phyloP scores from a whole-genome alignment of 129 eudicot genomes.

The Apium graveolens region DNA sequence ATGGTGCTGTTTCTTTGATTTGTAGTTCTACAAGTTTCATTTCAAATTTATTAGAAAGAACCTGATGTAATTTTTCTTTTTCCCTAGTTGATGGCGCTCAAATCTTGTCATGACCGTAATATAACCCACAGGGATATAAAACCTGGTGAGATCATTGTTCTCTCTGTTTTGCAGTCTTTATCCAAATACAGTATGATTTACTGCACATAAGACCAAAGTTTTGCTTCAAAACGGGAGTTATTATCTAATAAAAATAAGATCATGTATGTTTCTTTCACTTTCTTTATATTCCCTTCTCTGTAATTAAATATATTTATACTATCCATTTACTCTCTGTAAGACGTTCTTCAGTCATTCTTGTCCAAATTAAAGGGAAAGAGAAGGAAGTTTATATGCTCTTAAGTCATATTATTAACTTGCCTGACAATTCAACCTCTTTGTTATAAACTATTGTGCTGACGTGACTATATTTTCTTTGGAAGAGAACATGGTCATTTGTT shows the following conservation, averaged over 20 bases:
- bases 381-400: background rate
- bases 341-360: background rate
- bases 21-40: background rate
- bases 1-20: background rate
- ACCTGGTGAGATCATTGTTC: slow-evolving; percentile 72
- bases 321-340: background rate
- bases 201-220: background rate
- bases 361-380: background rate
- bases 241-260: background rate
- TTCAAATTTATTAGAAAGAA: background rate
- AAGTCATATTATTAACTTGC: background rate
- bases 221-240: background rate
- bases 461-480: slow-evolving; percentile 16
- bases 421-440: background rate
- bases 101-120: slow-evolving; percentile 88
- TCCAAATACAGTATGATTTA: background rate
- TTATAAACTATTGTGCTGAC: background rate
- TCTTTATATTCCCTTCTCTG: background rate
- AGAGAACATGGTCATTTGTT: slow-evolving; percentile 98
- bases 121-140: slow-evolving; percentile 97
- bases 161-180: background rate
- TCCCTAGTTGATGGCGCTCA: slow-evolving; percentile 72
- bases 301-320: slow-evolving; percentile 1
- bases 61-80: slow-evolving; percentile 3
- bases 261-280: slow-evolving; percentile 3